phyloP scores from a whole-genome alignment of 768 basidiomycete genomes.

The Russula lepida region DNA sequence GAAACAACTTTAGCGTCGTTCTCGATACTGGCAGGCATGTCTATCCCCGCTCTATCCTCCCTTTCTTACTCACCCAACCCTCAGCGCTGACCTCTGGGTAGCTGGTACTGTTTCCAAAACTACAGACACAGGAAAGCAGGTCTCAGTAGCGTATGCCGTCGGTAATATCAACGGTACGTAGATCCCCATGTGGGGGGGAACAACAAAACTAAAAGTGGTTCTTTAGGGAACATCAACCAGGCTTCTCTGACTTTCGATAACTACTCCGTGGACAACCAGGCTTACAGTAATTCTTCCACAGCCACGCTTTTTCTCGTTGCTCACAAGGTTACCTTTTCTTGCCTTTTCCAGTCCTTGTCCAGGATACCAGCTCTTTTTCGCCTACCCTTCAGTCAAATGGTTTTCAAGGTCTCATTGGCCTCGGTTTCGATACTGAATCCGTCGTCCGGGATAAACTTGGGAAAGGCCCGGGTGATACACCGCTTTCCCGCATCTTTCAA shows the following conservation, averaged over 20 bases:
- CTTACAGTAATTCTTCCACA: constrained; percentile 43
- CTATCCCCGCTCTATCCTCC: background rate
- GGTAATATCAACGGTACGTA: constrained; percentile 52
- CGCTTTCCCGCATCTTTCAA: constrained; percentile 59
- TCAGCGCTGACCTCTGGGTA: constrained; percentile 73
- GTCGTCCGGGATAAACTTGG: constrained; percentile 50
- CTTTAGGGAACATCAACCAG: constrained; percentile 46
- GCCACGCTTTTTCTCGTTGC: background rate
- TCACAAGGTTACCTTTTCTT: background rate
- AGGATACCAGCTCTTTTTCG: constrained; percentile 56
- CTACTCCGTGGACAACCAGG: constrained; percentile 53
- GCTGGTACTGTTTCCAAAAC: constrained; percentile 40
- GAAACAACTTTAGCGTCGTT: constrained; percentile 47
- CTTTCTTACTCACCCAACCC: constrained; percentile 2
- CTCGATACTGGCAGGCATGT: constrained; percentile 71
- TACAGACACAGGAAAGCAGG: constrained; percentile 46
- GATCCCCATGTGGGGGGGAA: background rate
- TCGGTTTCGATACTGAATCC: constrained; percentile 71
- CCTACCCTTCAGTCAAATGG: constrained; percentile 51
- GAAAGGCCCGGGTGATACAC: constrained; percentile 42
- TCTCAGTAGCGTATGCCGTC: constrained; percentile 59
- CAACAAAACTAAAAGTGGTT: background rate
- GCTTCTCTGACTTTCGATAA: constrained; percentile 47
- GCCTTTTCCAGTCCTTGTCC: constrained; percentile 45
- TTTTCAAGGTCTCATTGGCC: constrained; percentile 64